Evolutionary conservation across 257 asterid genomes (phyloP), one percentile per base, ranked within the genome.

Genomic region (Thymus mandschuricus): DNA sequence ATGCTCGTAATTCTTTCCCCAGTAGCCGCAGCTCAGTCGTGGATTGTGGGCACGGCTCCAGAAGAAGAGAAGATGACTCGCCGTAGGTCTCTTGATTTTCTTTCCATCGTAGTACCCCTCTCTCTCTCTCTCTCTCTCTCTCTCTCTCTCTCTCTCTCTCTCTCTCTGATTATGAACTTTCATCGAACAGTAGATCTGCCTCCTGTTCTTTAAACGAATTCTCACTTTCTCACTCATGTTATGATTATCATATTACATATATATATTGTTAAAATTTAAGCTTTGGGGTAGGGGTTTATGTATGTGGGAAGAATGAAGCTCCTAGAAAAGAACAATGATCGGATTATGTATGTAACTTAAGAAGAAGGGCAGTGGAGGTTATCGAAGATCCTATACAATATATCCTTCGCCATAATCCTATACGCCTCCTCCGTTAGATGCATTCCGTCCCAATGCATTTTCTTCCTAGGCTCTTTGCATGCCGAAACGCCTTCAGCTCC

Each of bases 31-130:
- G 63, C 66, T 69, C 34, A 13, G 44, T 5, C 40, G 28, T 68
- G 41, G 73, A 69, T 88, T 40, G 97, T 93, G 30, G 79, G 94
- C 60, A 87, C 88, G 97, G 98, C 98, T 74, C 97, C 98, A 9
- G 94, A 93, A 4, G 96, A 93, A 76, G 96, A 91, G 87, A 91
- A 80, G 87, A 86, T 91, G 86, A 93, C 98, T 63, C 96, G 96
- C 76, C 96, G 96, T 28, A 86, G 96, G 33, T 97, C 98, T 59
- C 93, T 88, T 4, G 98, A 90, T 73, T 90, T 92, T 64, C 21
- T 21, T 21, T 96, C 97, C 8, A 82, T 83, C 45, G 98, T 93
- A 82, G 86, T 75, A 2, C 40, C 4, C 27, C 10, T 44, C 56
- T 38, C n/a, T 6, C 21, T 21, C 21, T 21, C 21, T 21, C 21